Conservation (phyloP, 208 protist species). For the Plasmodiophora brassicae region DNA sequence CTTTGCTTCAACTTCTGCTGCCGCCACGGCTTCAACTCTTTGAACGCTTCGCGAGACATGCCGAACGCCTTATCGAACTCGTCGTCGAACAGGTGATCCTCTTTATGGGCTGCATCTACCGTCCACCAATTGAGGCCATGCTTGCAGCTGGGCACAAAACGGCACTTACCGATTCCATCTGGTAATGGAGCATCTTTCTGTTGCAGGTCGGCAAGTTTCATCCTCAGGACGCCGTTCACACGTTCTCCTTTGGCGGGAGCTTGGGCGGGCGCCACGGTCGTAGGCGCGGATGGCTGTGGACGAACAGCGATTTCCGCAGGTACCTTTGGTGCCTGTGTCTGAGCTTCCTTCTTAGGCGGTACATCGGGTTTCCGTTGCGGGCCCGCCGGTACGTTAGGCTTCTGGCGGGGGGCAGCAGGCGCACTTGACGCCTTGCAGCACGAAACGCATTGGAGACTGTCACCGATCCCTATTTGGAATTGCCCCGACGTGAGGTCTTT, state of each 20-base stretch:
- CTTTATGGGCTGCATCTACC: not conserved
- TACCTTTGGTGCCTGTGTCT: not conserved
- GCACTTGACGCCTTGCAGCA: not conserved
- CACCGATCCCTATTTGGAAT: not conserved
- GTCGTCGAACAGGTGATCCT: not conserved
- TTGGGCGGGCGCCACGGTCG: not conserved
- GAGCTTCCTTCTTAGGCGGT: not conserved
- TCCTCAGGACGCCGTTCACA: not conserved
- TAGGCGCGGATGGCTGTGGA: not conserved
- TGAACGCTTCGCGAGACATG: not conserved
- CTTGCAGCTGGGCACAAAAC: no score
- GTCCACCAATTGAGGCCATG: no score
- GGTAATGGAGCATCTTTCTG: not conserved
- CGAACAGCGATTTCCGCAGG: not conserved
- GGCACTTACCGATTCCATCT: no score
- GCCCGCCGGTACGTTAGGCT: not conserved
- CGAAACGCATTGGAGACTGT: not conserved
- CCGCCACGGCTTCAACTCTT: not conserved
- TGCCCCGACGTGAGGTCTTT: not conserved
- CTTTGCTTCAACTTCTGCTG: slow-evolving; percentile 15
- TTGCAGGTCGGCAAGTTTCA: not conserved
- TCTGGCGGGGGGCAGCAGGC: not conserved
- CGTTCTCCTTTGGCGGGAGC: not conserved
- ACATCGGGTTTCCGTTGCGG: not conserved
- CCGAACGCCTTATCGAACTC: not conserved